A percentile compares a stretch with the other conserved stretches of the same genome.
phyloP scores from a whole-genome alignment of 768 basidiomycete species.

The Xerocomellus chrysenteron region DNA sequence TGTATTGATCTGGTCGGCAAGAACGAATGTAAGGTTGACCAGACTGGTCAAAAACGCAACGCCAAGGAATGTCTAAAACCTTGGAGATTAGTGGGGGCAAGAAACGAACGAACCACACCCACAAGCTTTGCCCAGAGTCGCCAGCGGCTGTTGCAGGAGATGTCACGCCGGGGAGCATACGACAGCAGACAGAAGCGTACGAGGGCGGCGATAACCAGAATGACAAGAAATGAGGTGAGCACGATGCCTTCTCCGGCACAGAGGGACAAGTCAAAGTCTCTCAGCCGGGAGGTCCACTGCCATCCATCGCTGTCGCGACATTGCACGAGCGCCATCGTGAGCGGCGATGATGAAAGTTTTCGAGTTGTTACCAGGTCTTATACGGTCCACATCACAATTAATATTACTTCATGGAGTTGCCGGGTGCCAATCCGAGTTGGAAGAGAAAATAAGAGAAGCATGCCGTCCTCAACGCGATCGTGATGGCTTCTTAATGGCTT shows the following conservation, averaged over 20 bases:
- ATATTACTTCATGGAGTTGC: too few species aligned
- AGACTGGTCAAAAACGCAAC: slow-evolving; percentile 49
- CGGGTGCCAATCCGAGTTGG: too few species aligned
- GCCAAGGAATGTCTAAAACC: slow-evolving; percentile 44
- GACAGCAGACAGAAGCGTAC: slow-evolving; percentile 36
- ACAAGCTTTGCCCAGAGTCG: slow-evolving; percentile 65
- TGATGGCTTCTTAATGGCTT: too few species aligned
- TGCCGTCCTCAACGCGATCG: too few species aligned
- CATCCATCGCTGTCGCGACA: slow-evolving; percentile 67
- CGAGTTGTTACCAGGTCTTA: too few species aligned
- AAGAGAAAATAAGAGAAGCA: too few species aligned
- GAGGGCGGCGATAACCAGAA: slow-evolving; percentile 44
- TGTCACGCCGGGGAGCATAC: slow-evolving; percentile 26
- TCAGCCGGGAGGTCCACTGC: slow-evolving; percentile 51
- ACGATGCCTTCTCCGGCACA: slow-evolving; percentile 80
- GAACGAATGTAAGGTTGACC: slow-evolving; percentile 41
- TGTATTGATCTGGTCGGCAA: slow-evolving; percentile 30
- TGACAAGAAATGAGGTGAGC: slow-evolving; percentile 50
- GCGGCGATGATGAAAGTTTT: neutral
- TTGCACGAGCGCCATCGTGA: slow-evolving; percentile 33
- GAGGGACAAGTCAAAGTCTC: slow-evolving; percentile 73
- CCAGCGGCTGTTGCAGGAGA: slow-evolving; percentile 48
- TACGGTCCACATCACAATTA: too few species aligned
- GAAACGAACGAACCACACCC: slow-evolving; percentile 26
- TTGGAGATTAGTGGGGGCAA: neutral